Evolutionary conservation across 805 yeast species (phyloP), one percentile per base, ranked within the genome.

Genomic region (Cyberlindnera xishuangbannaensis): DNA sequence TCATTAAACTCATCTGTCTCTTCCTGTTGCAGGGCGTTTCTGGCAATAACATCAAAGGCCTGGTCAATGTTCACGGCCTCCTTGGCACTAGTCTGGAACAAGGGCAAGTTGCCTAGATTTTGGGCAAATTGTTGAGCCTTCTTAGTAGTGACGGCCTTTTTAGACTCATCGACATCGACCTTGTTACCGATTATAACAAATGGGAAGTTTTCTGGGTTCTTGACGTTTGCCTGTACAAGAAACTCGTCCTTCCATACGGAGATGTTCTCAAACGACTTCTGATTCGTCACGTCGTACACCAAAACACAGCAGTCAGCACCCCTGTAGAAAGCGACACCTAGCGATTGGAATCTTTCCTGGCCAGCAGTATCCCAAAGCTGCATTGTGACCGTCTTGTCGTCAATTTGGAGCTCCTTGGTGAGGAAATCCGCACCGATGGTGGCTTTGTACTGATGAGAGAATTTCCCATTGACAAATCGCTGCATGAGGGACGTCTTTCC

Each of bases 311-410:
- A 92, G 60, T 92, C 97, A 1, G 97, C 96, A 23, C 97, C 97
- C 51, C 98, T 71, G 60, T 92, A 90, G 58, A 90, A 90, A 0
- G 97, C 97, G 27, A 90, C 97, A 12, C 97, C 97, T 41, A 90
- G 67, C 38, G 94, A 81, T 62, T 92, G 97, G 70, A 90, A 90
- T 51, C 98, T 73, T 61, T 90, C 98, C 65, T 90, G 98, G 23
- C 98, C 98, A 7, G 97, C 97, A 27, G 98, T 90, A 56, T 90
- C 98, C 98, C 98, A 90, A 35, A 92, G 82, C 62, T 83, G 90
- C 62, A 65, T 60, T 6, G 70, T 65, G 12, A 67, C 71, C 11
- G 62, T 50, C 38, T 55, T 53, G 58, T 82, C 92, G 57, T 92
- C 97, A 38, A 92, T 74, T 18, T 71, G 65, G 39, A 90, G 75